Evolutionary conservation across 805 yeast genomes (phyloP), one percentile per base, ranked within the genome.

Genomic region (Yarrowia sp.): DNA sequence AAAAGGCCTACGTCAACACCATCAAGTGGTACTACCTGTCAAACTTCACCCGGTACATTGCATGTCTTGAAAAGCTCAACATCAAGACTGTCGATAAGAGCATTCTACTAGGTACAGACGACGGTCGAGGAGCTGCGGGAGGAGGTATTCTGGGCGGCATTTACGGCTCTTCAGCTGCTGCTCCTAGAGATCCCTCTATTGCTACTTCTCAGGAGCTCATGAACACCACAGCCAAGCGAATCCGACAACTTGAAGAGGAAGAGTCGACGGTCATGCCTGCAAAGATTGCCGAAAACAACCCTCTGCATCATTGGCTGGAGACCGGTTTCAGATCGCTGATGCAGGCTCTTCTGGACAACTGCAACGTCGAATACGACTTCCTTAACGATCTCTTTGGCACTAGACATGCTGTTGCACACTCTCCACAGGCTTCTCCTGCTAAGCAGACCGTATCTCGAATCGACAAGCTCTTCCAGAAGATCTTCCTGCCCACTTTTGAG

Each of bases 11-110:
- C 76, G 79, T 87, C 19, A 87, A 87, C 73, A 94, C 98, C 2
- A 93, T 95, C 91, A 82, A 85, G 73, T 95, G 99, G 99, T 95
- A 94, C 79, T 95, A 95, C 76, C 82, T 84, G 68, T 84, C 89
- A 68, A 85, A 90, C 72, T 94, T 93, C 74, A 86, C 88, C 17
- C 85, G 92, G 70, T 93, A 92, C 77, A 77, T 88, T 44, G 85
- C 87, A 70, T 86, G 96, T 0, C 77, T 93, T 63, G 90, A 90
- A 69, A 86, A 86, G 71, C 76, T 92, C 69, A 85, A 83, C 50
- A 71, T 87, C 17, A 81, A 82, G 64, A 78, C 78, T 24, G 84
- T 88, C 9, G 95, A 88, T 70, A 82, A 80, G 68, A 80, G 80
- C 55, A 81, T 82, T 64, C 81, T 89, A 0, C 78, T 90, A 63